Evolutionary conservation across 306 rosid species (phyloP), one percentile per base, ranked within the genome.

Genomic region (Alnus glutinosa): DNA sequence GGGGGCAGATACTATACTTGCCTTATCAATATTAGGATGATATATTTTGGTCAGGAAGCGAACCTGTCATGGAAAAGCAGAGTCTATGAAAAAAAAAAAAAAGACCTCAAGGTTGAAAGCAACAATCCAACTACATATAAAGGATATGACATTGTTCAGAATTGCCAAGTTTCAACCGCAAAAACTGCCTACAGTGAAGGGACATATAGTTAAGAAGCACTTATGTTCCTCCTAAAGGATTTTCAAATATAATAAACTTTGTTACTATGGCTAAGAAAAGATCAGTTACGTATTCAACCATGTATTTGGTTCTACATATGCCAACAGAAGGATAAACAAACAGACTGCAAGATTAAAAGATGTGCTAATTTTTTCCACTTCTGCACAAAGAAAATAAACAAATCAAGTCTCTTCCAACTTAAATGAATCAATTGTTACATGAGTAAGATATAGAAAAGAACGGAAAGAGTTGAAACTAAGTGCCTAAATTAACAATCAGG

Each of bases 21-120:
- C 98, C 98, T 94, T 94, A 66, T 94, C 98, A 81, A 94, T 94
- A 91, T 94, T 94, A 6, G 98, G 98, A 82, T 94, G 98, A 80
- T 94, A 94, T 71, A 94, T 94, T 87, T 94, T 94, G 57, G 98
- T 92, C 74, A 94, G 90, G 86, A 94, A 94, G 81, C 98, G 90
- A 80, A 94, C 98, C 98, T 94, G 97, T 50, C 30, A 36, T 14
- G 82, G 52, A 81, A 5, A 80, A 39, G 37, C 39, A 68, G 44
- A 32, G 48, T 7, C 39, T 39, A 66, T 39, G 12, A 39, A 67
- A 14, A 9, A 16, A 67, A 82, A 51, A 36, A 77, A 84, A 39
- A 16, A 2, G 13, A 28, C 10, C 32, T 23, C 54, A 15, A 49
- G 48, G 36, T 47, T 48, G 59, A 50, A 71, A 13, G 16, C 67